Evolutionary conservation across 352 stramenopile species (phyloP), one percentile per base, ranked within the genome.

Genomic region (Pseudoperonospora humuli): DNA sequence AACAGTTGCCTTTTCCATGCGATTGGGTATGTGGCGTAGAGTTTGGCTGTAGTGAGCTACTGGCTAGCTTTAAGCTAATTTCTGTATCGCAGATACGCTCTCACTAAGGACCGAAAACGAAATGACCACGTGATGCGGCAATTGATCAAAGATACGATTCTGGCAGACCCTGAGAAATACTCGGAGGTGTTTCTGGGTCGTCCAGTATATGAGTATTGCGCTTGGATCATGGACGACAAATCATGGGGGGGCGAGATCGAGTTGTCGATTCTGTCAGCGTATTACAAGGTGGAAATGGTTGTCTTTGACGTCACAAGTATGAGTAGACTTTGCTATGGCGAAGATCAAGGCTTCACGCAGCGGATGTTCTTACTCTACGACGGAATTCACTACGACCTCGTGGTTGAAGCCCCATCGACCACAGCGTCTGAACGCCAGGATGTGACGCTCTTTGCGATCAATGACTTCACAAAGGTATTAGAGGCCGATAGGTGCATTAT

Each of bases 191-290:
- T 91, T 45, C 59, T 91, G 23, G 79, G 79, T 18, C 73, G 75
- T 3, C 72, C 72, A 0, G 78, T 88, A 37, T 61, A 72, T 41
- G 81, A 91, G 46, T 93, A 93, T 51, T 89, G 75, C 40, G 70
- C 73, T 18, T 93, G 81, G 78, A 93, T 93, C 44, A 62, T 74
- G 45, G 70, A 90, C 45, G 63, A 81, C 47, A 74, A 84, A 36
- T 88, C 78, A 5, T 93, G 81, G 81, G 81, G 78, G 23, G 81
- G 81, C 3, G 81, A 93, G 60, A 93, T 93, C 50, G 81, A 93
- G 50, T 44, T 93, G 19, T 90, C 76, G 13, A 91, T 93, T 37
- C 42, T 93, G 21, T 85, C 72, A n/a, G 62, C 62, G 27, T 70
- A 77, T 50, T 91, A 77, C 39, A 72, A 77, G 17, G 55, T 93